Percentiles rank a stretch among this genome's conserved stretches.
These are phyloP conservation scores for Myxozyma sirexii DNA, from an alignment of 805 yeast genomes.

Conservation along the genomic window DNA sequence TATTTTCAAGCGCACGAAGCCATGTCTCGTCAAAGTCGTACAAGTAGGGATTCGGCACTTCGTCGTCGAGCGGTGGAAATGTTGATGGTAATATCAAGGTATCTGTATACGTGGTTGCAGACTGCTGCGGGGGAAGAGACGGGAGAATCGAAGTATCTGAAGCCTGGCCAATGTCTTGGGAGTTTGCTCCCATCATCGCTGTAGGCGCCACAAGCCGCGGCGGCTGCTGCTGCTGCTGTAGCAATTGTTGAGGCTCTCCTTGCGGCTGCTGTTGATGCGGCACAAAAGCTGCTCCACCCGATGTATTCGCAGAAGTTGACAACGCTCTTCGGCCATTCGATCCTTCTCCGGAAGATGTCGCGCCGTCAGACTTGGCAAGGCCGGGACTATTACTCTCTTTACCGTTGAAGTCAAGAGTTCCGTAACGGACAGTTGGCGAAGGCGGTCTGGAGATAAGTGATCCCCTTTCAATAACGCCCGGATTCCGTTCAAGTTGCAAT, in stretches of 20 bases:
- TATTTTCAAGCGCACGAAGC: constrained; percentile 33
- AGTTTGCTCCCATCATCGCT: background rate
- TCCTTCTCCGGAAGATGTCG: constrained; percentile 16
- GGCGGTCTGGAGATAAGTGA: constrained; percentile 30
- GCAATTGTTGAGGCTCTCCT: constrained; percentile 1
- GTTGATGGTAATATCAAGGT: constrained; percentile 28
- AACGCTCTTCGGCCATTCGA: constrained; percentile 17
- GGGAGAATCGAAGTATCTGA: constrained; percentile 9
- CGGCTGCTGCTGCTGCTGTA: background rate
- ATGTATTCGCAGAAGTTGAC: background rate
- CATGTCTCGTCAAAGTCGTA: constrained; percentile 34
- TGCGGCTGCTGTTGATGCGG: constrained; percentile 8
- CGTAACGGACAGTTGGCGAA: constrained; percentile 33
- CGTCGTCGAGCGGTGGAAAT: constrained; percentile 30
- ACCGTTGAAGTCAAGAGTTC: constrained; percentile 32
- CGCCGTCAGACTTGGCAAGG: constrained; percentile 24
- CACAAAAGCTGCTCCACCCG: constrained; percentile 5
- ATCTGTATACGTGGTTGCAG: constrained; percentile 5
- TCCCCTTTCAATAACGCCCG: constrained; percentile 12
- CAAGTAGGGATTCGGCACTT: constrained; percentile 32
- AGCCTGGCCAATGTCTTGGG: background rate
- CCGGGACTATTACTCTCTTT: constrained; percentile 27
- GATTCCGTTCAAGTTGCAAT: constrained; percentile 29
- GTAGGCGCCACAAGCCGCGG: constrained; percentile 3
- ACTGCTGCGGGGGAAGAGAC: constrained; percentile 12